These are phyloP conservation scores for Scleroderma bovista DNA, from an alignment of 768 basidiomycete species.

Conservation along the genomic window DNA sequence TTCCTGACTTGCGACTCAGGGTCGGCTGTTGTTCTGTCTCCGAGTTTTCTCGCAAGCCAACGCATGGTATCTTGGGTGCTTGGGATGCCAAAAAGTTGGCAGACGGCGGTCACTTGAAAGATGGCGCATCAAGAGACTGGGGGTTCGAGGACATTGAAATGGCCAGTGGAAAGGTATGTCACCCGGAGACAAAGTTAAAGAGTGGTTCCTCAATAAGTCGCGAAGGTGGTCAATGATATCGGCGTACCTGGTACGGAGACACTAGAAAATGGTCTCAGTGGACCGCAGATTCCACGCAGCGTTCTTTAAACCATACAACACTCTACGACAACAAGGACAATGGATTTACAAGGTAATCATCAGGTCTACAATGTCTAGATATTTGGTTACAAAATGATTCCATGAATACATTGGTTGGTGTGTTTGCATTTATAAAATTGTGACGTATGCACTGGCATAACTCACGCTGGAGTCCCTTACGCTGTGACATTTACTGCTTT, in stretches of 20 bases:
- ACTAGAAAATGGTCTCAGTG: constrained; percentile 52
- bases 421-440: constrained; percentile 32
- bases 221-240: constrained; percentile 62
- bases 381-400: neutral
- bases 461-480: constrained; percentile 87
- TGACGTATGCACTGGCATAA: constrained; percentile 88
- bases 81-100: constrained; percentile 48
- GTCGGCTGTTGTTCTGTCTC: constrained; percentile 77
- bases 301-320: constrained; percentile 9
- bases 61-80: constrained; percentile 28
- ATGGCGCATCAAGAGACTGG: constrained; percentile 66
- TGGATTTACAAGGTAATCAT: neutral
- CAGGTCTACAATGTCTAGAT: neutral
- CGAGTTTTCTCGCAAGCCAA: constrained; percentile 38
- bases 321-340: neutral
- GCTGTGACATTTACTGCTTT: constrained; percentile 72
- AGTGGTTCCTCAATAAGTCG: neutral
- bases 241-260: constrained; percentile 65
- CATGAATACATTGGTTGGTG: neutral
- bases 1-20: constrained; percentile 46
- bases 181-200: neutral
- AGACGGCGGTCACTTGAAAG: constrained; percentile 53
- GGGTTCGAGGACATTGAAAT: constrained; percentile 72
- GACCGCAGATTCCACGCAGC: constrained; percentile 36
- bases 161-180: constrained; percentile 52